Evolutionary conservation across 202 grass and related monocot genomes (phyloP).

Genomic region (Musa balbisiana): DNA sequence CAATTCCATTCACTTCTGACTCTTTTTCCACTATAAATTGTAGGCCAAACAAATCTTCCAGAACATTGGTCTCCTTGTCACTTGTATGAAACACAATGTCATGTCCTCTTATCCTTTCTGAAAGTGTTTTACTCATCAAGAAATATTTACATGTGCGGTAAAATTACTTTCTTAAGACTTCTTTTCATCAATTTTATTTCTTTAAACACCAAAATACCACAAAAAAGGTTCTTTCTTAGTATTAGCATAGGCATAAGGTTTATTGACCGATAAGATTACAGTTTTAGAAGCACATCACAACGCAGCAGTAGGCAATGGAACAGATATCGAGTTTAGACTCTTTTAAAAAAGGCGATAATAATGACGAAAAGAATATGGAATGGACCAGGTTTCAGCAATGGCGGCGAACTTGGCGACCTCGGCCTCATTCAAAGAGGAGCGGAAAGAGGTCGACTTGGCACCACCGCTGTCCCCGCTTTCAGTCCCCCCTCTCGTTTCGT

Average conservation of each 20-base stretch:
- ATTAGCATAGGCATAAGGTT: no score
- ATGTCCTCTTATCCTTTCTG: no score
- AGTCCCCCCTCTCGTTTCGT: background rate
- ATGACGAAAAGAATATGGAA: constrained; percentile 17
- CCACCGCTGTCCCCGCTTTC: background rate
- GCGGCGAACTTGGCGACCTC: constrained; percentile 82
- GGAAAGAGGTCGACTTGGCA: background rate
- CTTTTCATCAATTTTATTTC: no score
- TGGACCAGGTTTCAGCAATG: constrained; percentile 83
- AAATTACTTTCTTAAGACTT: no score
- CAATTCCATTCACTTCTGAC: background rate
- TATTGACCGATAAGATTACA: no score
- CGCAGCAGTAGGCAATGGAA: background rate
- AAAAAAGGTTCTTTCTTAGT: no score
- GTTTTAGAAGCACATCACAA: background rate
- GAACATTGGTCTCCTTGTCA: background rate
- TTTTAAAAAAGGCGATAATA: background rate
- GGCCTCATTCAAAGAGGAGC: constrained; percentile 54
- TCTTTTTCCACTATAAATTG: background rate
- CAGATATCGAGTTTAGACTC: background rate
- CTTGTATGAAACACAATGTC: background rate
- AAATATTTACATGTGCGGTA: no score
- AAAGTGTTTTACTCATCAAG: no score
- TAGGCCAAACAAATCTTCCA: background rate
- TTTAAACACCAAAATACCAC: no score